Percentiles rank a stretch among this genome's conserved stretches.
These are phyloP conservation scores for Aureobasidium sp. DNA, from an alignment of 2,329 filamentous ascomycete genomes.

Conservation along the genomic window DNA sequence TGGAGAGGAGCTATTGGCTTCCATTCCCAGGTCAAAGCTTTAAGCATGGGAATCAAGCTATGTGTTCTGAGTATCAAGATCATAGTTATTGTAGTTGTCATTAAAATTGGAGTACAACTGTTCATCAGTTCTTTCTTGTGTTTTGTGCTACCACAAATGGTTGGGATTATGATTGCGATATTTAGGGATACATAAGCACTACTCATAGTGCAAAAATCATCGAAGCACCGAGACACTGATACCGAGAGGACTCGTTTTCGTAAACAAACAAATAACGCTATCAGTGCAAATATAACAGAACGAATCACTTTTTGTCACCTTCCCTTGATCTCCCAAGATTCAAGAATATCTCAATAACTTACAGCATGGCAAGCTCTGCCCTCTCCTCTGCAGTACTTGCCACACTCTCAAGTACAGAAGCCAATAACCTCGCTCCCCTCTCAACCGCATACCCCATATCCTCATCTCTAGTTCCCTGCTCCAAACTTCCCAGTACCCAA, in stretches of 20 bases:
- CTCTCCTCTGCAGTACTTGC: constrained; percentile 11
- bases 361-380: constrained; percentile 22
- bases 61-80: not conserved
- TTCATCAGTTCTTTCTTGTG: no score
- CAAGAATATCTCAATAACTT: not conserved
- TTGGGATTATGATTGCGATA: no score
- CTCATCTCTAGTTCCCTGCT: constrained; percentile 20
- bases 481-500: constrained; percentile 23
- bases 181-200: no score
- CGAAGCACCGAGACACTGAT: not conserved
- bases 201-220: no score
- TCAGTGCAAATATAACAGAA: not conserved
- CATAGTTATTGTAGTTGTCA: not conserved
- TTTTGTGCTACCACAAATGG: no score
- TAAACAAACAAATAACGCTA: not conserved
- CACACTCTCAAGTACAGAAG: constrained; percentile 18
- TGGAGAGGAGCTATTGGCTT: constrained; percentile 16
- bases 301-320: not conserved
- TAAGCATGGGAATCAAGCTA: not conserved
- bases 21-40: constrained; percentile 6
- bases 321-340: no score
- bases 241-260: not conserved
- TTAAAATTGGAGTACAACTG: not conserved
- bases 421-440: constrained; percentile 18
- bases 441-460: constrained; percentile 21